Evolutionary conservation across 257 asterid species (phyloP).

Genomic region (Striga asiatica): DNA sequence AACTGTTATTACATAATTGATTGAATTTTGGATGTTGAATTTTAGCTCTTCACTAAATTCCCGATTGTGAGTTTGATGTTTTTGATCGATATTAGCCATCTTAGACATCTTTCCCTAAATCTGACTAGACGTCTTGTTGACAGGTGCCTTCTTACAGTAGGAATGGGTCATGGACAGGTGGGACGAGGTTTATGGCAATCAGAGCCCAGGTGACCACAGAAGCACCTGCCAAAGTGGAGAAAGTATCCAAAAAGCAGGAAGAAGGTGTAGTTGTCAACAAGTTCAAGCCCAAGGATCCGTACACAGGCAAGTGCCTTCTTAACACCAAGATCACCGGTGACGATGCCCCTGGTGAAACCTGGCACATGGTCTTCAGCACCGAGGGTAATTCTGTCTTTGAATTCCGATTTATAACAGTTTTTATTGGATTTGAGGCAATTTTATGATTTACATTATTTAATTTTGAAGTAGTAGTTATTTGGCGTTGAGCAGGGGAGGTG

Average conservation of each 20-base stretch:
- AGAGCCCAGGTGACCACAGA: slow-evolving; percentile 91
- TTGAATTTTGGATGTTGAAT: no score
- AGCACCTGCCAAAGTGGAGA: slow-evolving; percentile 82
- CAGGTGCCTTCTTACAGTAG: slow-evolving; percentile 55
- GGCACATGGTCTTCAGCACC: slow-evolving; percentile 97
- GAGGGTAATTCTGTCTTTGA: no score
- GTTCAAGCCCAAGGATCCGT: slow-evolving; percentile 90
- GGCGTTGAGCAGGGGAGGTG: slow-evolving; percentile 50
- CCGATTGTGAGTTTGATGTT: background rate
- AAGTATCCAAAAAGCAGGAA: slow-evolving; percentile 69
- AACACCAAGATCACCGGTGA: slow-evolving; percentile 98
- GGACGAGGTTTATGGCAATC: slow-evolving; percentile 34
- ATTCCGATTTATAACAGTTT: background rate
- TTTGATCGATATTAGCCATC: background rate
- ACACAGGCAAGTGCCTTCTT: slow-evolving; percentile 71
- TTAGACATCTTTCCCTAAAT: no score
- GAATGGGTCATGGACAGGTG: slow-evolving; percentile 34
- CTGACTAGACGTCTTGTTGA: no score
- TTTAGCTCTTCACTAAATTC: no score
- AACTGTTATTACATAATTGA: no score
- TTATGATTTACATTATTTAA: no score
- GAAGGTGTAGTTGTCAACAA: slow-evolving; percentile 81
- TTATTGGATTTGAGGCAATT: no score
- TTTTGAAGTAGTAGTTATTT: background rate
- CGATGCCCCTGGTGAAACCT: slow-evolving; percentile 97